Base-by-base conservation (phyloP, 1,284 basidiomycete species). In the Cutaneotrichosporon dermatis region DNA sequence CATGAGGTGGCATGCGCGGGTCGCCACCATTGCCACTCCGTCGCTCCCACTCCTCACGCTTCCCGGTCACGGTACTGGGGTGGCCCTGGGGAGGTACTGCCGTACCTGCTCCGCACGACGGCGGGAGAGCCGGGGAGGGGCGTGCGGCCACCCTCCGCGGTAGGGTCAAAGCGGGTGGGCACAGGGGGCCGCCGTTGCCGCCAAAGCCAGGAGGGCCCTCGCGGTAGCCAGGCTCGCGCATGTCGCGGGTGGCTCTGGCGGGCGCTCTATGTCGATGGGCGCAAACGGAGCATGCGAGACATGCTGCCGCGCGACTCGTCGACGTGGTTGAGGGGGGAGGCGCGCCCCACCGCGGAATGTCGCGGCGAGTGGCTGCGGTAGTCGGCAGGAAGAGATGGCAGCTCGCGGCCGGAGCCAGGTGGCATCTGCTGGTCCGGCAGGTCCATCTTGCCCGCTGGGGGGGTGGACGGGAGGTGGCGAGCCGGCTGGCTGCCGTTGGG, bases 251-350 rank as follows among this genome's bases (percentile, higher is more conserved):
- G 45, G 60, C 51, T 61, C 60, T 10, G 82, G 82, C n/a, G 8
- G 25, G 45, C 86, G 82, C 58, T 92, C 89, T 5, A 89, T 83
- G 13, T 92, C 89, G 86, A 93, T 93, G 0, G 89, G 83, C 2
- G 88, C 90, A 16, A 93, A 80, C 2, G 85, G 87, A 0, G 87
- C 85, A 63, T 89, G 87, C 74, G 67, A 10, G 75, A 65, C 75
- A 77, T 75, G 35, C 62, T 54, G 3, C 75, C 75, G 50, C 75
- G 67, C 9, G 64, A 65, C 58, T 77, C 75, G 61, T 77, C 75
- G 39, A 75, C 74, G 25, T 69, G 69, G 33, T 66, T 58, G 9
- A 77, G 66, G 77, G 77, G 7, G 77, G 76, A 8, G 76, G 74
- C 11, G 62, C 71, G 10, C 71, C 48, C 74, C 74, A 42, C 72